These are phyloP conservation scores for Septoria petroselini DNA, from an alignment of 2,329 filamentous ascomycete species.

Conservation along the genomic window DNA sequence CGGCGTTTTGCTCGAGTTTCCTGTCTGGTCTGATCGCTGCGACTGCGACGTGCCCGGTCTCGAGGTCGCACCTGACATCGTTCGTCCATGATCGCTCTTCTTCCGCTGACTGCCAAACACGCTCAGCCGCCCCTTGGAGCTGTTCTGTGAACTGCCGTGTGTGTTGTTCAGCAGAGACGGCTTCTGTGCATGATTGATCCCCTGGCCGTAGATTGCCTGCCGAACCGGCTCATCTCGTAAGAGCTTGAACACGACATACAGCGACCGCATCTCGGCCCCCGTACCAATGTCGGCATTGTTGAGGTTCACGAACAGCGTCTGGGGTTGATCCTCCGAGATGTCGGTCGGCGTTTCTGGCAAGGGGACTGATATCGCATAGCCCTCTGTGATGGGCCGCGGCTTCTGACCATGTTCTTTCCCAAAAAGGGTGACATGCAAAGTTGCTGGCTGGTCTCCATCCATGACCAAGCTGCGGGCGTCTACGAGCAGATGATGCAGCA, in stretches of 20 bases:
- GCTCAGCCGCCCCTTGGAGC: constrained; percentile 45
- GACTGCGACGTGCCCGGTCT: constrained; percentile 32
- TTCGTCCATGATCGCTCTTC: constrained; percentile 25
- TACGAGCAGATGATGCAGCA: constrained; percentile 77
- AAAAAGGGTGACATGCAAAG: constrained; percentile 74
- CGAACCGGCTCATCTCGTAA: constrained; percentile 55
- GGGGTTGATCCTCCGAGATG: constrained; percentile 64
- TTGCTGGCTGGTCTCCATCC: constrained; percentile 69
- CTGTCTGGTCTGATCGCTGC: constrained; percentile 25
- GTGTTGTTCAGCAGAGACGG: constrained; percentile 21
- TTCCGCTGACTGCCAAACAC: constrained; percentile 66
- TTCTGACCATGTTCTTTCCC: constrained; percentile 63
- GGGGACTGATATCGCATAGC: constrained; percentile 74
- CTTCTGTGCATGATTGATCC: constrained; percentile 21
- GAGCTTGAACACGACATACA: constrained; percentile 82
- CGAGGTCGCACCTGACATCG: constrained; percentile 17
- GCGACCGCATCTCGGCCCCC: constrained; percentile 59
- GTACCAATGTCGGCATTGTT: constrained; percentile 71
- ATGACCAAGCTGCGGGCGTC: constrained; percentile 81
- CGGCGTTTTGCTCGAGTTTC: constrained; percentile 18
- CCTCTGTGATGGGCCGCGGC: constrained; percentile 72
- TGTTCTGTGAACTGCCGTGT: constrained; percentile 27
- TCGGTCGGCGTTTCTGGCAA: constrained; percentile 68
- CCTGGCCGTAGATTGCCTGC: constrained; percentile 25
- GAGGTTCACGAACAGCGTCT: constrained; percentile 84